These are phyloP conservation scores for Lasiodiplodia theobromae DNA, from an alignment of 2,329 filamentous ascomycete species.

Conservation along the genomic window DNA sequence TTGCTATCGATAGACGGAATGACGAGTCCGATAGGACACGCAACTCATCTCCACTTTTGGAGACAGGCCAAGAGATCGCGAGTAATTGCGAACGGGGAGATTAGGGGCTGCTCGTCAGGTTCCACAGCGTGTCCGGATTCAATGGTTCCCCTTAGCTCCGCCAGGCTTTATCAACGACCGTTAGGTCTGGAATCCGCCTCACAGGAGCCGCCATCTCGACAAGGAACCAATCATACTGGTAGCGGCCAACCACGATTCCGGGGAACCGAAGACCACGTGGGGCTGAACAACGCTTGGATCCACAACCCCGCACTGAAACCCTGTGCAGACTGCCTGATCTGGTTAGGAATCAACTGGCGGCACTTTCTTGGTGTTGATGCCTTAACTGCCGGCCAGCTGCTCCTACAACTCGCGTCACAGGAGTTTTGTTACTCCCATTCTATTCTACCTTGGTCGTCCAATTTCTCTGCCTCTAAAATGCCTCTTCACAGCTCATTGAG, in stretches of 20 bases:
- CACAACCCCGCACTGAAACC: background rate
- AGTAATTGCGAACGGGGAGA: background rate
- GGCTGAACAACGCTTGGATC: background rate
- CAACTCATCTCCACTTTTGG: background rate
- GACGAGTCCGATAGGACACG: background rate
- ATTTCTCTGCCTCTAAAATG: background rate
- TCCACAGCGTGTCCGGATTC: background rate
- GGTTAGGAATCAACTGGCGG: background rate
- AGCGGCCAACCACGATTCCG: background rate
- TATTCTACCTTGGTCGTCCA: no score
- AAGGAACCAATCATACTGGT: background rate
- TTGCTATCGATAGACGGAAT: background rate
- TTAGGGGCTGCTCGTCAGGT: background rate
- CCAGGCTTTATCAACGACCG: background rate
- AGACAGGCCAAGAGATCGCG: background rate
- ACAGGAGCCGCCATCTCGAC: background rate
- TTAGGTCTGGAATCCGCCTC: background rate
- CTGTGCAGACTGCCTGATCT: background rate
- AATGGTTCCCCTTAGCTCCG: conserved; percentile 3
- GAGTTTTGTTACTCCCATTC: background rate
- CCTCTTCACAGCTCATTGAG: conserved; percentile 43
- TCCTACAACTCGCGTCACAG: background rate
- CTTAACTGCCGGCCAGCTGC: background rate
- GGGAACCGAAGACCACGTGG: conserved; percentile 10
- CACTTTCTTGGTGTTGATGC: background rate